phyloP scores from a whole-genome alignment of 192 early-diverging fungal species.

The Rhizophagus clarus region DNA sequence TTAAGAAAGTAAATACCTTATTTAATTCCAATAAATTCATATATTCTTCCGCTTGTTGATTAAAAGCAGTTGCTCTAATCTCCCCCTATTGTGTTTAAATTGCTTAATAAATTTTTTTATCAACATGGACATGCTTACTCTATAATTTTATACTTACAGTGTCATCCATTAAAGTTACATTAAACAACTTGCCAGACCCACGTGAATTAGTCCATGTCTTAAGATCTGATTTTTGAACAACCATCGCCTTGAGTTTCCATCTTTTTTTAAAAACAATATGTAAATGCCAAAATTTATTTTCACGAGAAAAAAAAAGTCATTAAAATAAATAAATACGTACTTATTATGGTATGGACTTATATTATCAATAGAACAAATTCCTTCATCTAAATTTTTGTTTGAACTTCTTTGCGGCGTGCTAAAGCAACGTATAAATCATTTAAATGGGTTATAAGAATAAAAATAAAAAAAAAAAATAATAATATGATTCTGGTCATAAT shows the following conservation, averaged over 20 bases:
- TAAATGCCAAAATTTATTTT: background rate
- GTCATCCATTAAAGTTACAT: conserved; percentile 84
- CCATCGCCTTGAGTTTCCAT: conserved; percentile 94
- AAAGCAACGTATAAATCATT: background rate
- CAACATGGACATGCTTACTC: background rate
- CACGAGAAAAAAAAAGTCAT: background rate
- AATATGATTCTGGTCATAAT: too few relatives aligned
- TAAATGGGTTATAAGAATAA: background rate
- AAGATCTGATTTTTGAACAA: conserved; percentile 82
- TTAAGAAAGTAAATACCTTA: conserved; percentile 46
- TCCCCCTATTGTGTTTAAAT: conserved; percentile 65
- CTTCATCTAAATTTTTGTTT: background rate
- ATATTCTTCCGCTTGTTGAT: conserved; percentile 77
- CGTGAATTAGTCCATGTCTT: conserved; percentile 76
- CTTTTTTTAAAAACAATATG: conserved; percentile 37
- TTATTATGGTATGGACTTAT: conserved; percentile 90
- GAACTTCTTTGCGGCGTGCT: background rate
- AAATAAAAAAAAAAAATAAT: background rate
- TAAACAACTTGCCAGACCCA: conserved; percentile 84
- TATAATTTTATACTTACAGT: conserved; percentile 55
- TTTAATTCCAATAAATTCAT: conserved; percentile 79
- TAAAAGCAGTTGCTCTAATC: conserved; percentile 94
- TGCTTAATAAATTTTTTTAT: background rate
- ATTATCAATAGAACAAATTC: conserved; percentile 63
- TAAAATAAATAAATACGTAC: conserved; percentile 36